Base-by-base conservation (phyloP, 192 early-diverging fungal genomes). In the Haplosporangium gracile region DNA sequence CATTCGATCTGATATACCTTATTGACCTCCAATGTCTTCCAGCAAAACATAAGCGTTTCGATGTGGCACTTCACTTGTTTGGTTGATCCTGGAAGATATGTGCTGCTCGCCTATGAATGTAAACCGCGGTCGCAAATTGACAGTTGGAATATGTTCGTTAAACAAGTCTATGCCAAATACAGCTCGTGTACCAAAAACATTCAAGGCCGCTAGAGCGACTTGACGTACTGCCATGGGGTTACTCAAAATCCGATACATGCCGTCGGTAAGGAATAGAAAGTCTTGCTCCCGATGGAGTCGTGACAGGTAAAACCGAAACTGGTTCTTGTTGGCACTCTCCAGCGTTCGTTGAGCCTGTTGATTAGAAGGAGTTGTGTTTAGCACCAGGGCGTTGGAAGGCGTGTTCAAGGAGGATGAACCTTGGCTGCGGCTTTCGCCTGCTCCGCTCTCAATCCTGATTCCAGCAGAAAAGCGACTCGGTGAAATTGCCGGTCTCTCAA, bases 241-340 rank as follows among this genome's bases (percentile, higher is more conserved):
- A 36, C 93, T 95, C 53, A 98, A 80, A 38, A 98, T 93, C n/a
- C 96, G 92, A 29, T 92, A 89, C 47, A 98, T 93, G 34, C 94
- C 95, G 85, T 91, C 91, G 77, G 93, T 89, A 11, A 98, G 83
- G 74, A 97, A 94, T 70, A 93, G 90, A 78, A 98, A 97, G 78
- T 98, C 97, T 53, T 96, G 93, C 26, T 90, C 80, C 32, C 95
- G 93, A 89, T 98, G 95, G 6, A 98, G 88, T 80, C 97, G 96
- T 39, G 95, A 91, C 6, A 96, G 74, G 86, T 96, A 98, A 74
- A 94, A 91, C 20, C 93, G 78, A 84, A 97, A 98, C 42, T 94
- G 90, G 75, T 97, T 86, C 45, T 86, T 81, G 55, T 40, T 6
- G 11, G 60, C 13, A 24, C 26, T 4, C 3, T 65, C 60, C 60